phyloP scores from a whole-genome alignment of 23 red algal species.

The Gracilaria caudata region DNA sequence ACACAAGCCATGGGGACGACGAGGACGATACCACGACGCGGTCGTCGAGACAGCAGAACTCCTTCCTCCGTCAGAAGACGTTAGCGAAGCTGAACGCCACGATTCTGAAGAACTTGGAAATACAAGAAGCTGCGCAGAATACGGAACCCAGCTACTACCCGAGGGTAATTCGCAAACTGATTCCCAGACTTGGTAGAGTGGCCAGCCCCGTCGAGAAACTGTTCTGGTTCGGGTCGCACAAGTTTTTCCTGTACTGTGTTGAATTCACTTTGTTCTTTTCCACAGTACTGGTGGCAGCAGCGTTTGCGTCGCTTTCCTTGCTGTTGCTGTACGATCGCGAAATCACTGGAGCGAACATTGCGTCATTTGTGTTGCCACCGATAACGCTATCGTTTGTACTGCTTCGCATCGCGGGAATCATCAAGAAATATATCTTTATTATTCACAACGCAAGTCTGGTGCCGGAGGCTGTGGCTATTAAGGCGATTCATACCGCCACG shows the following conservation, averaged over 20 bases:
- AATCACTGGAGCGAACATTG: constrained; percentile 42
- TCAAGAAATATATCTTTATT: constrained; percentile 75
- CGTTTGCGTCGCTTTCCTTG: constrained; percentile 40
- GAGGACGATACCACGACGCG: background rate
- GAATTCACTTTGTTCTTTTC: constrained; percentile 75
- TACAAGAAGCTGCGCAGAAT: constrained; percentile 30
- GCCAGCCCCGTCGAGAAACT: constrained; percentile 73
- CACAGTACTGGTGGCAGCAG: constrained; percentile 67
- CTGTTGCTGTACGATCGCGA: constrained; percentile 34
- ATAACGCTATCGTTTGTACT: constrained; percentile 65
- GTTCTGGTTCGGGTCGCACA: constrained; percentile 76
- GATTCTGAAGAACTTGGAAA: constrained; percentile 54
- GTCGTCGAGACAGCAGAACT: constrained; percentile 30
- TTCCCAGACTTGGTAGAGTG: constrained; percentile 55
- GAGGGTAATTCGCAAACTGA: constrained; percentile 42
- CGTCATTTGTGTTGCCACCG: constrained; percentile 45
- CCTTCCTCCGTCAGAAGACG: constrained; percentile 16
- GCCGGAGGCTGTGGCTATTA: constrained; percentile 55
- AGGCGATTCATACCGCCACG: constrained; percentile 53
- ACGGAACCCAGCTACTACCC: constrained; percentile 58
- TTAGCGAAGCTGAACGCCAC: constrained; percentile 52
- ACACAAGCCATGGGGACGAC: background rate
- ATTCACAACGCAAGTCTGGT: constrained; percentile 73
- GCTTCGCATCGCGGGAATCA: constrained; percentile 56
- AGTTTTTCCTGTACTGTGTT: constrained; percentile 71